Evolutionary conservation across 441 rosid genomes (phyloP).

Genomic region (Populus hybrid): DNA sequence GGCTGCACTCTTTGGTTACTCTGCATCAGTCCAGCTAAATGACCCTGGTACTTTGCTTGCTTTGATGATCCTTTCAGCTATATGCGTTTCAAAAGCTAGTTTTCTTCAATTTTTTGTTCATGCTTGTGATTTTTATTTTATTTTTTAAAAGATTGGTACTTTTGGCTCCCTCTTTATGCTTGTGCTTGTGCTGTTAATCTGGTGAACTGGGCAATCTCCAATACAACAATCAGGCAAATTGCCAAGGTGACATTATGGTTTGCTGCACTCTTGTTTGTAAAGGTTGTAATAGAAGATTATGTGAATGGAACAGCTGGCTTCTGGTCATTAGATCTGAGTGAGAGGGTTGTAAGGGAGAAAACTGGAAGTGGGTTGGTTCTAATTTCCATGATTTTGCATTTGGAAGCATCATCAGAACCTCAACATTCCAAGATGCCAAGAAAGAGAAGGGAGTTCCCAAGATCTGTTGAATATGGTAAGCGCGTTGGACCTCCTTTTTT

Average conservation of each 20-base stretch:
- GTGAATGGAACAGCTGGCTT: conserved; percentile 38
- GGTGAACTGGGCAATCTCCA: conserved; percentile 26
- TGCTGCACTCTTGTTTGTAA: conserved; percentile 49
- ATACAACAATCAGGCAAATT: conserved; percentile 21
- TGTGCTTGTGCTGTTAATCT: conserved; percentile 56
- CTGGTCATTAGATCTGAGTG: conserved; percentile 58
- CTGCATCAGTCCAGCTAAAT: conserved; percentile 79
- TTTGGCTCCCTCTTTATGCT: conserved; percentile 80
- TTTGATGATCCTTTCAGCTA: neutral
- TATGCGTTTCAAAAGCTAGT: neutral
- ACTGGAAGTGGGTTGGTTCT: conserved; percentile 69
- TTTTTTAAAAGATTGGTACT: conserved; percentile 62
- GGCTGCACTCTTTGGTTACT: conserved; percentile 67
- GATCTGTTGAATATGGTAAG: conserved; percentile 44
- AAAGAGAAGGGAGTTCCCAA: conserved; percentile 16
- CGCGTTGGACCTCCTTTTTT: neutral
- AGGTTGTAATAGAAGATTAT: conserved; percentile 49
- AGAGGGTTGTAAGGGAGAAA: conserved; percentile 71
- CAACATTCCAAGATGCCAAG: conserved; percentile 4
- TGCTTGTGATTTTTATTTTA: neutral
- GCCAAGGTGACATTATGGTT: conserved; percentile 32
- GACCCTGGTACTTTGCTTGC: conserved; percentile 49
- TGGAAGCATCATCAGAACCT: conserved; percentile 22
- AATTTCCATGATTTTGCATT: conserved; percentile 65
- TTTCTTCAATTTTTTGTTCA: neutral